Evolutionary conservation across 208 protist species (phyloP).

Genomic region (Leishmania braziliensis): DNA sequence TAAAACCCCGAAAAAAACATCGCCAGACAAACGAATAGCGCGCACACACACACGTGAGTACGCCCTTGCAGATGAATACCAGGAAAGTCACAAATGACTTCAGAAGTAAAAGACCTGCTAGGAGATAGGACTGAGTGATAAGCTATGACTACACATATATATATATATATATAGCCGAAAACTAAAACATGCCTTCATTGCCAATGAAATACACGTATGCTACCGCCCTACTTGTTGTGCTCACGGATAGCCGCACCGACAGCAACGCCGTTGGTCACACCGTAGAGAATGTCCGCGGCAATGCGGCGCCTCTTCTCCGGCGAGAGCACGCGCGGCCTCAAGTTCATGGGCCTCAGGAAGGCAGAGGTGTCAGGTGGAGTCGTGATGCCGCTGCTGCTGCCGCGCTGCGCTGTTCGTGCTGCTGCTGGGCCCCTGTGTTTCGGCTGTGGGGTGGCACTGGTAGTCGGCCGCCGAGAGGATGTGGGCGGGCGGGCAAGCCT

Average conservation of each 20-base stretch:
- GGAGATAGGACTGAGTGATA: no score
- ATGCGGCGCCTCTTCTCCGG: neutral
- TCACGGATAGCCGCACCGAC: slow-evolving; percentile 2
- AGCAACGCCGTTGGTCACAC: slow-evolving; percentile 18
- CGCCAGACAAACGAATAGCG: no score
- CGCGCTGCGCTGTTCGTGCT: neutral
- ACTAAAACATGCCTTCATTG: no score
- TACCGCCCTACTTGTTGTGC: neutral
- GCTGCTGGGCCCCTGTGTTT: neutral
- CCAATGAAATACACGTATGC: no score
- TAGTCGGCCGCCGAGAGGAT: slow-evolving; percentile 30
- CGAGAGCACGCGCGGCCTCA: neutral
- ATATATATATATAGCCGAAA: no score
- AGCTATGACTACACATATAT: no score
- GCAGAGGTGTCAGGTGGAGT: neutral
- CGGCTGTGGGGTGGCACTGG: slow-evolving; percentile 39
- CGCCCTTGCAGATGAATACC: no score
- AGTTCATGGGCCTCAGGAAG: neutral
- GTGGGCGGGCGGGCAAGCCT: slow-evolving; percentile 34
- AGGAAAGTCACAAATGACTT: no score
- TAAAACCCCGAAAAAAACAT: no score
- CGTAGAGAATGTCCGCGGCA: slow-evolving; percentile 8
- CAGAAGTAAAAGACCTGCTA: no score
- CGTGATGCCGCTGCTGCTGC: neutral
- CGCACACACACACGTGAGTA: no score